Evolutionary conservation across 2,329 filamentous ascomycete species (phyloP).

Genomic region (Fusarium goolgardi): DNA sequence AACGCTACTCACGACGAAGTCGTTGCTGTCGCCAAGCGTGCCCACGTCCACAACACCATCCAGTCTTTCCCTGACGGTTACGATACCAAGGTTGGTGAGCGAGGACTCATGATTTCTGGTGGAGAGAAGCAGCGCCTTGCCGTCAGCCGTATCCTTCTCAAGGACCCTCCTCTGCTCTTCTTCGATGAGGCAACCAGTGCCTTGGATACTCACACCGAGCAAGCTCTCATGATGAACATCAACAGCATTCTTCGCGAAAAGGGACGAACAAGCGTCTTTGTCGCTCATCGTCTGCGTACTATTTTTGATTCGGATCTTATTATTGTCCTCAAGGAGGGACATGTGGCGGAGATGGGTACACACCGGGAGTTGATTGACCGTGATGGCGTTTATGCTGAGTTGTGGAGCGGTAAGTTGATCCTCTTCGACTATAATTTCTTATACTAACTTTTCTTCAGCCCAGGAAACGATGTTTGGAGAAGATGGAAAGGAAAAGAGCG

Average conservation of each 20-base stretch:
- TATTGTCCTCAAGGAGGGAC: slow-evolving; percentile 86
- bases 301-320: slow-evolving; percentile 95
- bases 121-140: slow-evolving; percentile 94
- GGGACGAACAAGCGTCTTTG: slow-evolving; percentile 89
- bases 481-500: slow-evolving; percentile 53
- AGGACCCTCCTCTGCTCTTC: slow-evolving; percentile 90
- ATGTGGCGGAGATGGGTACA: slow-evolving; percentile 88
- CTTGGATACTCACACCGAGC: slow-evolving; percentile 92
- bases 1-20: slow-evolving; percentile 80
- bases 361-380: slow-evolving; percentile 84
- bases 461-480: slow-evolving; percentile 72
- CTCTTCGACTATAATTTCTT: neutral
- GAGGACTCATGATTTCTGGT: slow-evolving; percentile 95
- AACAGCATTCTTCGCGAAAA: slow-evolving; percentile 93
- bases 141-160: slow-evolving; percentile 83
- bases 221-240: slow-evolving; percentile 89
- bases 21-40: slow-evolving; percentile 80
- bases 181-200: slow-evolving; percentile 96
- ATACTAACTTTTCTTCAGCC: slow-evolving; percentile 54
- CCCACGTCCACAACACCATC: slow-evolving; percentile 87
- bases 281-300: slow-evolving; percentile 90
- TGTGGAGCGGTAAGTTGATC: slow-evolving; percentile 82
- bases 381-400: slow-evolving; percentile 84
- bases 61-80: slow-evolving; percentile 87
- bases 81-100: slow-evolving; percentile 89